Conservation (phyloP, 2,329 filamentous ascomycete genomes). For the Rutstroemia sp. region DNA sequence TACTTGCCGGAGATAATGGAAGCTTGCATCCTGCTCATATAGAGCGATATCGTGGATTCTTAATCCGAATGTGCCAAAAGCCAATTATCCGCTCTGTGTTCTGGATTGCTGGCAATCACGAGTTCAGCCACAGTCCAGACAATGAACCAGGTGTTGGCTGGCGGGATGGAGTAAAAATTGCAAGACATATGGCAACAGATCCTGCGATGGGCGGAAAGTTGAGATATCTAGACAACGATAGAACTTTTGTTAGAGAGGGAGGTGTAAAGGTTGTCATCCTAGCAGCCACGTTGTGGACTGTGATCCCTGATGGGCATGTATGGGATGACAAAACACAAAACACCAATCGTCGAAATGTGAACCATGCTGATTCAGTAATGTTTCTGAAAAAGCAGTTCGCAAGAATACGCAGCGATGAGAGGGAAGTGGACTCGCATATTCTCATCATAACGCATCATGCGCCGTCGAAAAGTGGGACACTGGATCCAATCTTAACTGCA, state of each 20-base stretch:
- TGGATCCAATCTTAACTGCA: neutral
- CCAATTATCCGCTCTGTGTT: neutral
- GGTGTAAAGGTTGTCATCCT: neutral
- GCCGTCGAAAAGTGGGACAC: constrained; percentile 2
- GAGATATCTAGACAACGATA: neutral
- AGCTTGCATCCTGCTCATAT: neutral
- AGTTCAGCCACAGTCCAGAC: neutral
- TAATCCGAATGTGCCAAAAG: constrained; percentile 1
- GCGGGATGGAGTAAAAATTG: neutral
- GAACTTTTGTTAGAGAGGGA: neutral
- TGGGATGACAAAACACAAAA: neutral
- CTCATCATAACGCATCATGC: constrained; percentile 4
- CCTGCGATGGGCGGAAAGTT: neutral
- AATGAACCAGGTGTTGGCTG: too few relatives aligned
- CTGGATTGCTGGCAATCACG: neutral
- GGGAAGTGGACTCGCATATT: neutral
- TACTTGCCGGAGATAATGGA: neutral
- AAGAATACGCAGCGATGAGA: neutral
- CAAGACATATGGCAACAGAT: neutral
- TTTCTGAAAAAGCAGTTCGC: neutral
- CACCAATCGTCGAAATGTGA: neutral
- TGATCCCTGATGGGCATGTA: too few relatives aligned
- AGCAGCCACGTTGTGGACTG: neutral
- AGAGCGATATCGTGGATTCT: neutral
- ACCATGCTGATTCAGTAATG: neutral